These are phyloP conservation scores for Carpinus viminea DNA, from an alignment of 306 rosid genomes.

Conservation along the genomic window DNA sequence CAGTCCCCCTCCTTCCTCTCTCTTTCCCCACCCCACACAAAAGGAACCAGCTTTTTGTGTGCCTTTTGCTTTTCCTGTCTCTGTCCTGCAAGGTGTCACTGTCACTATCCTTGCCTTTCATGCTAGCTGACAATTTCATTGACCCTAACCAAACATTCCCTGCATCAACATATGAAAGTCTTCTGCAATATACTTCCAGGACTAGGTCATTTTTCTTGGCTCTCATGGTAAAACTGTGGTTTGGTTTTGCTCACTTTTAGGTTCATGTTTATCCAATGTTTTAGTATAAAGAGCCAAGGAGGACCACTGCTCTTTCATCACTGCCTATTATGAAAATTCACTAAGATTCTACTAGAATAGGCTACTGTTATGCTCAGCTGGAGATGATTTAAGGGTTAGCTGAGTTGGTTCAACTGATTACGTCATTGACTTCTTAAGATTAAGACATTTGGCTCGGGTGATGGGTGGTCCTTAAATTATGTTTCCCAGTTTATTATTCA, in stretches of 20 bases:
- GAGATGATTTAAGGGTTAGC: slow-evolving; percentile 1
- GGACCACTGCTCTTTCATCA: background rate
- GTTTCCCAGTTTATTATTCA: background rate
- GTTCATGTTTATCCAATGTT: background rate
- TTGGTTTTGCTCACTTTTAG: background rate
- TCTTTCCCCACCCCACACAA: background rate
- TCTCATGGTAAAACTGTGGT: background rate
- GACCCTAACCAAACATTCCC: background rate
- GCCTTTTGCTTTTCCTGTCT: slow-evolving; percentile 19
- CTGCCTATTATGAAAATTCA: background rate
- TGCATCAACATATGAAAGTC: slow-evolving; percentile 8
- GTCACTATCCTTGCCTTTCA: slow-evolving; percentile 21
- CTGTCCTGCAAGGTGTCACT: slow-evolving; percentile 24
- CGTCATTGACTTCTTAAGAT: slow-evolving; percentile 7
- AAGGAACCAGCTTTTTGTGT: background rate
- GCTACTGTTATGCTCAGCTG: background rate
- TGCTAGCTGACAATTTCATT: slow-evolving; percentile 4
- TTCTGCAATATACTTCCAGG: slow-evolving; percentile 11
- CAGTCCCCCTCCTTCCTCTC: background rate
- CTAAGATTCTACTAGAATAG: background rate
- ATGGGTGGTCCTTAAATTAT: background rate
- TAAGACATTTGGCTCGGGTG: slow-evolving; percentile 5
- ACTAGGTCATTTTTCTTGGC: background rate
- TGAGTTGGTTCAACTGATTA: slow-evolving; percentile 8
- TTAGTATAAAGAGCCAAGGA: background rate